Conservation (phyloP, 2,329 filamentous ascomycete genomes). For the Pseudogymnoascus sp. region DNA sequence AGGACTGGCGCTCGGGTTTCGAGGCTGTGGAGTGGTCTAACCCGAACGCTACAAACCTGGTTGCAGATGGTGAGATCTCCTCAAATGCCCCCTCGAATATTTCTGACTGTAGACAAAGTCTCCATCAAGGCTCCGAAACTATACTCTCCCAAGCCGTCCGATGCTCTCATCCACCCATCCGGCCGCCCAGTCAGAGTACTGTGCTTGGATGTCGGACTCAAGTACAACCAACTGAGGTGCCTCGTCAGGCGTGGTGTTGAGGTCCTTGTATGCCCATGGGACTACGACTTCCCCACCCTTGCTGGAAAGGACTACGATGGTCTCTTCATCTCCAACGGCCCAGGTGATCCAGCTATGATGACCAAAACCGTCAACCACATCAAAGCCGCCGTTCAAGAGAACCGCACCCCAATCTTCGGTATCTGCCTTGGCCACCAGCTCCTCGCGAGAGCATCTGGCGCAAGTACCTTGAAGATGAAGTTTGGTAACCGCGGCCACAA, state of each 20-base stretch:
- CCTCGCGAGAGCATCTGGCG: conserved; percentile 79
- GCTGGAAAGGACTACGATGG: conserved; percentile 84
- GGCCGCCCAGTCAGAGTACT: conserved; percentile 80
- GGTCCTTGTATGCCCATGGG: conserved; percentile 90
- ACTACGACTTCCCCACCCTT: conserved; percentile 77
- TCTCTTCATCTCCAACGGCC: conserved; percentile 96
- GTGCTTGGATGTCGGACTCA: conserved; percentile 93
- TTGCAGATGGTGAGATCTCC: conserved; percentile 72
- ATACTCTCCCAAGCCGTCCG: conserved; percentile 65
- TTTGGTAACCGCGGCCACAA: conserved; percentile 98
- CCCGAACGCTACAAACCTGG: conserved; percentile 86
- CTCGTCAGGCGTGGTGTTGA: conserved; percentile 86
- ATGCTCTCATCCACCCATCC: conserved; percentile 75
- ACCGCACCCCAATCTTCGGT: conserved; percentile 87
- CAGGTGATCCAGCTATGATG: conserved; percentile 90
- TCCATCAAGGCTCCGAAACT: conserved; percentile 81
- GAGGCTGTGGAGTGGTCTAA: conserved; percentile 82
- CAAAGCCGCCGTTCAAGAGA: conserved; percentile 64
- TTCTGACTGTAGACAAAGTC: conserved; percentile 51
- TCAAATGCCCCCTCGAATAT: conserved; percentile 18
- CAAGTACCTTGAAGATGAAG: conserved; percentile 90
- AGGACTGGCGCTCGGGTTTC: conserved; percentile 49
- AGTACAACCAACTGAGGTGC: conserved; percentile 95
- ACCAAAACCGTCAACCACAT: conserved; percentile 87
- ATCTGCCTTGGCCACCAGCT: conserved; percentile 96